A percentile compares a stretch with the other conserved stretches of the same genome.
These are phyloP conservation scores for Alternaria solani DNA, from an alignment of 2,329 filamentous ascomycete genomes.

Conservation along the genomic window DNA sequence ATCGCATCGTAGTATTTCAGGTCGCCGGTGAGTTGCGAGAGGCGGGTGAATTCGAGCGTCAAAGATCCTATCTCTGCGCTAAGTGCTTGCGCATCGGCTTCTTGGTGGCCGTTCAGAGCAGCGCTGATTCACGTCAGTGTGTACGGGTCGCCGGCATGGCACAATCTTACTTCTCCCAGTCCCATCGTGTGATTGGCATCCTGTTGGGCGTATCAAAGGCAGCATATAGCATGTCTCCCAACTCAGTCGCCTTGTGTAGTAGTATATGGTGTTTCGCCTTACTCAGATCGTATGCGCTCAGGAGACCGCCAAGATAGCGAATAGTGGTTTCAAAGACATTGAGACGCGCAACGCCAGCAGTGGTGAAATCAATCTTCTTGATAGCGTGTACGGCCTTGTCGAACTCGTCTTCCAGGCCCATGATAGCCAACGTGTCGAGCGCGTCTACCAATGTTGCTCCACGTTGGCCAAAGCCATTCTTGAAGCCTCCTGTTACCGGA, in stretches of 20 bases:
- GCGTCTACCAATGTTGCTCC: constrained; percentile 68
- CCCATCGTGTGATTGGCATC: constrained; percentile 52
- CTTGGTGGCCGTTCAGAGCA: constrained; percentile 40
- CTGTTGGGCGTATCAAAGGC: constrained; percentile 56
- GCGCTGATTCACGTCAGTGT: constrained; percentile 34
- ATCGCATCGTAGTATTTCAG: constrained; percentile 52
- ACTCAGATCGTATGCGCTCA: constrained; percentile 51
- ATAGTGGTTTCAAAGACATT: constrained; percentile 55
- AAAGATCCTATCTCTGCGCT: constrained; percentile 51
- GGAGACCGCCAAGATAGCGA: constrained; percentile 49
- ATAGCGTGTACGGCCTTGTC: constrained; percentile 61
- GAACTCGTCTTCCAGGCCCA: constrained; percentile 67
- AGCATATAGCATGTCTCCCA: constrained; percentile 55
- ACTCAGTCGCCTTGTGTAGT: constrained; percentile 50
- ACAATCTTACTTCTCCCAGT: constrained; percentile 46
- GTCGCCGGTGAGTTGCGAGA: constrained; percentile 51
- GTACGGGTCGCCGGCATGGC: neutral
- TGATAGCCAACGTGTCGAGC: constrained; percentile 69
- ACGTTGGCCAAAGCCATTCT: constrained; percentile 63
- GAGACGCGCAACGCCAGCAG: constrained; percentile 44
- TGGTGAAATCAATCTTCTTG: constrained; percentile 63
- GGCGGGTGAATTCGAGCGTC: constrained; percentile 51
- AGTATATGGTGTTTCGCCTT: constrained; percentile 46
- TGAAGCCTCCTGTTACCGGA: constrained; percentile 58
- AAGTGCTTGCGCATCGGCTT: constrained; percentile 41